These are phyloP conservation scores for Whalleya microplaca DNA, from an alignment of 2,329 filamentous ascomycete species.

Conservation along the genomic window DNA sequence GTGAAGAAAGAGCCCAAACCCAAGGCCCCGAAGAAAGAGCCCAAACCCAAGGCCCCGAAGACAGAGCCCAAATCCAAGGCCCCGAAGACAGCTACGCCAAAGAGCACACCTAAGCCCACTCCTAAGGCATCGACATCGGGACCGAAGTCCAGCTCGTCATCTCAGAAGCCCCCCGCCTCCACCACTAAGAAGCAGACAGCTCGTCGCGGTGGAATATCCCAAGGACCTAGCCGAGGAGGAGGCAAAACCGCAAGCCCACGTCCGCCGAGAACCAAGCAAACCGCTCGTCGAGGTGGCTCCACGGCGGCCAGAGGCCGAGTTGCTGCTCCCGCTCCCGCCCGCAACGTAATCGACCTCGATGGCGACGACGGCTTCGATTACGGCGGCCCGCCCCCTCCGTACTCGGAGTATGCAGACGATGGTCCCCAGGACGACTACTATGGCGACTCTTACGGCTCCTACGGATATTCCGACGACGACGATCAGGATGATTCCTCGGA, in stretches of 20 bases:
- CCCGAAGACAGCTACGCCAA: constrained; percentile 6
- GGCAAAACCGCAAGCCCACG: background rate
- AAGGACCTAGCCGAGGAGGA: constrained; percentile 16
- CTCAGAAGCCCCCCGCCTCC: constrained; percentile 8
- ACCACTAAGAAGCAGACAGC: constrained; percentile 23
- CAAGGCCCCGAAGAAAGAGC: constrained; percentile 1
- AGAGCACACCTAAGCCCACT: constrained; percentile 5
- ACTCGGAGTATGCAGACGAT: constrained; percentile 14
- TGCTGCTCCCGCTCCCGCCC: constrained; percentile 13
- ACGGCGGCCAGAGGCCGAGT: constrained; percentile 30
- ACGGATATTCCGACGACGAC: constrained; percentile 15
- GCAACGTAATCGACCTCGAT: constrained; percentile 1
- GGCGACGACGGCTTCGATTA: constrained; percentile 15
- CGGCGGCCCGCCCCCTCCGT: constrained; percentile 27
- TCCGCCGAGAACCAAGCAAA: constrained; percentile 21
- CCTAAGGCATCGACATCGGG: constrained; percentile 3
- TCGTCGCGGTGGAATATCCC: constrained; percentile 27
- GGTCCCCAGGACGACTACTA: too few species aligned
- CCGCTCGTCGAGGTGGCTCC: constrained; percentile 33
- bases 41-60: constrained; percentile 2
- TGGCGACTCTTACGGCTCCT: too few species aligned
- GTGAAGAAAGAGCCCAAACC: constrained; percentile 6
- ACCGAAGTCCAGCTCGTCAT: constrained; percentile 2
- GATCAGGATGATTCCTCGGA: constrained; percentile 5
- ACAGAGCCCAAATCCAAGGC: background rate